phyloP scores from a whole-genome alignment of 2,329 filamentous ascomycete species.

The Exophiala aquamarina region DNA sequence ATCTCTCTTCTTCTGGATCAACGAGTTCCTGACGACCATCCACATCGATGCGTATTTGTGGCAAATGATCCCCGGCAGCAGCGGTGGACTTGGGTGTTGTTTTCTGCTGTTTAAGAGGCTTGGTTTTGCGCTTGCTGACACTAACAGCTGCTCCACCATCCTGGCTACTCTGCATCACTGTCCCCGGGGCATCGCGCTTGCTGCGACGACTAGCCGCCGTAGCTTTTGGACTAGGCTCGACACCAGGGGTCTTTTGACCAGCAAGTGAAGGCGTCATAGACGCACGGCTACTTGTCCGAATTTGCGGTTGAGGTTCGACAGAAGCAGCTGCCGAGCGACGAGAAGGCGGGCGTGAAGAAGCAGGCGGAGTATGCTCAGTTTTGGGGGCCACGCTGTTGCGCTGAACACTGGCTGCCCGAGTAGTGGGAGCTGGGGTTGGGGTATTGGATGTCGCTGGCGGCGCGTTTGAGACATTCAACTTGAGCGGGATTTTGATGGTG shows the following conservation, averaged over 20 bases:
- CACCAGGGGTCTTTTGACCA: conserved; percentile 36
- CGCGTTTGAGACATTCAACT: conserved; percentile 23
- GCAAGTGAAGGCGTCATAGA: conserved; percentile 25
- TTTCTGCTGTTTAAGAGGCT: conserved; percentile 46
- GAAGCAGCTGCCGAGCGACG: conserved; percentile 25
- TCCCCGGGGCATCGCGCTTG: conserved; percentile 61
- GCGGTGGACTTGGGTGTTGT: conserved; percentile 35
- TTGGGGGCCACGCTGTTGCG: conserved; percentile 26
- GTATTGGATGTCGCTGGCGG: conserved; percentile 14
- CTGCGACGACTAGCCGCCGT: conserved; percentile 47
- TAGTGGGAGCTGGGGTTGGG: conserved; percentile 21
- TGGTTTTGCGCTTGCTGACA: conserved; percentile 58
- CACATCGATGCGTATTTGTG: conserved; percentile 45
- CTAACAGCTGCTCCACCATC: conserved; percentile 63
- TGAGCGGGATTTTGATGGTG: conserved; percentile 29
- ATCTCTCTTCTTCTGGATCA: conserved; percentile 63
- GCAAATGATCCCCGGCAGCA: conserved; percentile 29
- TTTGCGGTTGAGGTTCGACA: conserved; percentile 18
- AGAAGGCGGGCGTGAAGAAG: conserved; percentile 28
- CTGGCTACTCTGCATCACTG: conserved; percentile 54
- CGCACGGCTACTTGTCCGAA: conserved; percentile 18
- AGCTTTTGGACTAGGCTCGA: conserved; percentile 42
- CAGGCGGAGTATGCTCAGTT: conserved; percentile 26
- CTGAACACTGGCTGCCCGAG: conserved; percentile 22
- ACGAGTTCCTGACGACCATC: conserved; percentile 52